phyloP scores from a whole-genome alignment of 1,139 yeast genomes.

The Dujonia santamariae region DNA sequence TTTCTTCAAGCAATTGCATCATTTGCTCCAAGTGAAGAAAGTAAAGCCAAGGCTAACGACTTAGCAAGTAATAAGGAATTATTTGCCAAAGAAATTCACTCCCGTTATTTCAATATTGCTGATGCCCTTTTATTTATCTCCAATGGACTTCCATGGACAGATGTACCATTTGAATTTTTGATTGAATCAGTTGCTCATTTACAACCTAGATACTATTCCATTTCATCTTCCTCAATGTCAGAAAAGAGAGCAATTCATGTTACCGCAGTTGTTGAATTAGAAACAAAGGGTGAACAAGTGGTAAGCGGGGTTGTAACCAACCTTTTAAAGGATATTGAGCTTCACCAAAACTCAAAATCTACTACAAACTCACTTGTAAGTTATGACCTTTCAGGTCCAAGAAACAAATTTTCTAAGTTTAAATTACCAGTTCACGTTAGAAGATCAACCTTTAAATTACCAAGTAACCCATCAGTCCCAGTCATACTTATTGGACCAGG shows the following conservation, averaged over 20 bases:
- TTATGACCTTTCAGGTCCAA: slow-evolving; percentile 81
- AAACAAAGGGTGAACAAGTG: slow-evolving; percentile 40
- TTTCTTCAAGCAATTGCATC: slow-evolving; percentile 71
- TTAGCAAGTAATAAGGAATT: slow-evolving; percentile 67
- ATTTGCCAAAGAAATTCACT: slow-evolving; percentile 64
- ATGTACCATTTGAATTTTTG: slow-evolving; percentile 80
- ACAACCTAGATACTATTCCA: slow-evolving; percentile 95
- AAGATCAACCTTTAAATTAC: slow-evolving; percentile 91
- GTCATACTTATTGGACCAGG: slow-evolving; percentile 96
- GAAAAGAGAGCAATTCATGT: slow-evolving; percentile 75
- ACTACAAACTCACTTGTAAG: slow-evolving; percentile 45
- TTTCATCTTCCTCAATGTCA: slow-evolving; percentile 82
- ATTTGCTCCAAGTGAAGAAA: slow-evolving; percentile 71
- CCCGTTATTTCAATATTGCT: slow-evolving; percentile 66
- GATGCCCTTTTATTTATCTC: slow-evolving; percentile 69
- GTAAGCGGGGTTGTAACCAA: slow-evolving; percentile 91
- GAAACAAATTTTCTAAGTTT: slow-evolving; percentile 50
- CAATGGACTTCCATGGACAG: slow-evolving; percentile 60
- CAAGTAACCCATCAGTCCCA: slow-evolving; percentile 82
- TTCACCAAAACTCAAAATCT: slow-evolving; percentile 51
- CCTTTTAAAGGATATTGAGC: slow-evolving; percentile 70
- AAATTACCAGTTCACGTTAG: slow-evolving; percentile 90
- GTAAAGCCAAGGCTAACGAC: slow-evolving; percentile 48
- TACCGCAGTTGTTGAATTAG: slow-evolving; percentile 91
- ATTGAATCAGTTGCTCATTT: slow-evolving; percentile 78